These are phyloP conservation scores for Lathyrus aphaca DNA, from an alignment of 306 rosid species.

Conservation along the genomic window DNA sequence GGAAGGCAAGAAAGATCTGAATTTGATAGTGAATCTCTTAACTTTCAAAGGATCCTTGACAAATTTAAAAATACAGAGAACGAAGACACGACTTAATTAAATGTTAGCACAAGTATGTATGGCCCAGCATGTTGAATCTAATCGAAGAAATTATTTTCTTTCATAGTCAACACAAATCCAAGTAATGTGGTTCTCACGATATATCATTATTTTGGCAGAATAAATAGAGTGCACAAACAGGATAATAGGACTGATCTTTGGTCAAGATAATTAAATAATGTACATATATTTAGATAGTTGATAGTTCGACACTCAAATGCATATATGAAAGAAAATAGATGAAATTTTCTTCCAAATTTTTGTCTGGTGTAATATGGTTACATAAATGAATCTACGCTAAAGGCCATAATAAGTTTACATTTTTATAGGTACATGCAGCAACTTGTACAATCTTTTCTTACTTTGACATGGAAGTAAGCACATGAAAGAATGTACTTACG, in stretches of 20 bases:
- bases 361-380: slow-evolving; percentile 20
- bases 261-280: slow-evolving; percentile 3
- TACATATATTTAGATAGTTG: slow-evolving; percentile 18
- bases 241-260: slow-evolving; percentile 15
- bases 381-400: slow-evolving; percentile 21
- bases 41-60: slow-evolving; percentile 34
- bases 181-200: slow-evolving; percentile 18
- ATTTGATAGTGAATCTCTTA: slow-evolving; percentile 8
- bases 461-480: slow-evolving; percentile 27
- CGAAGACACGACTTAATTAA: slow-evolving; percentile 28
- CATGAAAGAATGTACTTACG: slow-evolving; percentile 54
- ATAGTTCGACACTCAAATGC: slow-evolving; percentile 19
- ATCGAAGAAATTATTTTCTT: neutral
- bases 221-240: slow-evolving; percentile 22
- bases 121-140: slow-evolving; percentile 5
- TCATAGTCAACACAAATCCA: neutral
- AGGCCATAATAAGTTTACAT: slow-evolving; percentile 4
- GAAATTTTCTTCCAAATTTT: slow-evolving; percentile 32
- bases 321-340: neutral
- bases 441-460: slow-evolving; percentile 24
- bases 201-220: slow-evolving; percentile 35
- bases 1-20: slow-evolving; percentile 28
- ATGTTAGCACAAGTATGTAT: slow-evolving; percentile 12
- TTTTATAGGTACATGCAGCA: neutral
- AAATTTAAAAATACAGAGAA: slow-evolving; percentile 7